These are phyloP conservation scores for Balakata baccata DNA, from an alignment of 345 rosid genomes.

Conservation along the genomic window DNA sequence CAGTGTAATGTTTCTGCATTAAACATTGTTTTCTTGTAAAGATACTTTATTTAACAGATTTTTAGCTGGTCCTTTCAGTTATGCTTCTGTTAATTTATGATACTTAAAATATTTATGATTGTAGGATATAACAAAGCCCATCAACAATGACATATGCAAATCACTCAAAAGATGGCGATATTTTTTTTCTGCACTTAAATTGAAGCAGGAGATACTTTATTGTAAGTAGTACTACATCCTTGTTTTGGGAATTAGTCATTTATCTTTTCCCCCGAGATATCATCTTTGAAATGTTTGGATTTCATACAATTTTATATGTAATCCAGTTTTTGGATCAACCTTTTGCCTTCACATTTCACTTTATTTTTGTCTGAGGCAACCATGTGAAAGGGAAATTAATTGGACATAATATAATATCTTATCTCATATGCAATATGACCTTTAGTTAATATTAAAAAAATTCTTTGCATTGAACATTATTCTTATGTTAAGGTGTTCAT, in stretches of 20 bases:
- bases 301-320: not conserved
- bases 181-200: conserved; percentile 77
- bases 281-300: conserved; percentile 1
- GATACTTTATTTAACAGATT: not conserved
- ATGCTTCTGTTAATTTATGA: not conserved
- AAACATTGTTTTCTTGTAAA: not conserved
- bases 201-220: conserved; percentile 88
- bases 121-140: conserved; percentile 85
- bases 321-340: not conserved
- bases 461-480: not conserved
- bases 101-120: conserved; percentile 18
- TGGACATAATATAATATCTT: not conserved
- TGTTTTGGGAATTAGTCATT: conserved; percentile 1
- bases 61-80: not conserved
- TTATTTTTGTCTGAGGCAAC: not conserved
- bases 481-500: not conserved
- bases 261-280: not conserved
- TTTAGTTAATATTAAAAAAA: not conserved
- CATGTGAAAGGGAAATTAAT: not conserved
- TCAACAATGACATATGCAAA: conserved; percentile 70
- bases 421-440: not conserved
- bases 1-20: not conserved
- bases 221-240: conserved; percentile 48
- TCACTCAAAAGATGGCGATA: conserved; percentile 76
- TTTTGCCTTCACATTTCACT: not conserved